These are phyloP conservation scores for Trifolium fragiferum DNA, from an alignment of 306 rosid species.

Conservation along the genomic window DNA sequence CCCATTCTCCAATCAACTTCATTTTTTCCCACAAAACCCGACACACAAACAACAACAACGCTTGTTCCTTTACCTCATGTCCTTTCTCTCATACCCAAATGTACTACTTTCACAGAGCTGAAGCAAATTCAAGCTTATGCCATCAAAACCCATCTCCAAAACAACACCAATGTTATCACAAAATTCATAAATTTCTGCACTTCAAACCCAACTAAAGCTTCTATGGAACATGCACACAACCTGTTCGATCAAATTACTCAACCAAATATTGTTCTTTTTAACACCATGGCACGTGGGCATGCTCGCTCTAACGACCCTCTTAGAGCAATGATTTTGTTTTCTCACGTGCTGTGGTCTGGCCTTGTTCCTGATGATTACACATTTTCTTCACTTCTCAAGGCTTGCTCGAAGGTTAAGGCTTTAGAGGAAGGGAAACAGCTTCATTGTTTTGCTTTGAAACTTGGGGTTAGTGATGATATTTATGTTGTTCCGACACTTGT, in stretches of 20 bases:
- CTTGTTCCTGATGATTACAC: conserved; percentile 77
- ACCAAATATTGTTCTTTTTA: conserved; percentile 66
- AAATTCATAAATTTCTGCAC: conserved; percentile 74
- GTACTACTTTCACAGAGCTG: conserved; percentile 62
- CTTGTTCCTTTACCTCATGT: conserved; percentile 41
- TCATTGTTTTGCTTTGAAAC: conserved; percentile 71
- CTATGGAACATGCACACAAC: conserved; percentile 67
- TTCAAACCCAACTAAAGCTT: conserved; percentile 42
- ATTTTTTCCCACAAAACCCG: conserved; percentile 51
- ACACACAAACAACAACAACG: conserved; percentile 8
- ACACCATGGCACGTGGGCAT: conserved; percentile 76
- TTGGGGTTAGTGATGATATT: conserved; percentile 49
- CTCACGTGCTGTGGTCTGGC: conserved; percentile 46
- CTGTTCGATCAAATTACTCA: conserved; percentile 68
- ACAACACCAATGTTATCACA: conserved; percentile 50
- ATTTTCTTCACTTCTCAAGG: conserved; percentile 82
- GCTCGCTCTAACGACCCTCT: conserved; percentile 63
- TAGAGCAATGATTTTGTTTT: conserved; percentile 56
- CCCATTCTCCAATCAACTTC: conserved; percentile 48
- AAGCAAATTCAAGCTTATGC: conserved; percentile 78
- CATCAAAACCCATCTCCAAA: conserved; percentile 70
- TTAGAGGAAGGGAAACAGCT: conserved; percentile 70
- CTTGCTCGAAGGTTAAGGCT: conserved; percentile 71
- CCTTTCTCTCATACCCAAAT: conserved; percentile 66
- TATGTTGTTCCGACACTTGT: conserved; percentile 76